Percentiles rank a stretch among this genome's conserved stretches.
phyloP scores from a whole-genome alignment of 1,139 yeast genomes.

The Pichiaceae sp. region DNA sequence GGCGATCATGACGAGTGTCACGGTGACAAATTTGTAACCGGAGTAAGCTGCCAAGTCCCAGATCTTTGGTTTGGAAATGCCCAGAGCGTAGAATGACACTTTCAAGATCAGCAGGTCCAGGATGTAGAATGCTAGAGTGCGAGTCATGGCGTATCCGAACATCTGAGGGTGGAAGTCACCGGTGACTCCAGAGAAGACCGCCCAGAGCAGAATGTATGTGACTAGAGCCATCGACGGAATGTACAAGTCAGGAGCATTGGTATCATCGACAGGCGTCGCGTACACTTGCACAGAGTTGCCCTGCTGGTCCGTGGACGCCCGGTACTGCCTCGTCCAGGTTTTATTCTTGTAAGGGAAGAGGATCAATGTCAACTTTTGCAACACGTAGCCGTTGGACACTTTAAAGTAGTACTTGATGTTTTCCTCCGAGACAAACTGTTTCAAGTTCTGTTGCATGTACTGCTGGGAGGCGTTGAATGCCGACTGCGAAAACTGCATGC shows the following conservation, averaged over 20 bases:
- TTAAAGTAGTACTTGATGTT: constrained; percentile 81
- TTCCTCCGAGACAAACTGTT: constrained; percentile 39
- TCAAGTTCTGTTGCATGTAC: constrained; percentile 65
- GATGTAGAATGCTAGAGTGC: constrained; percentile 75
- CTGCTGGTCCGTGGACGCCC: constrained; percentile 16
- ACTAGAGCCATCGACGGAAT: constrained; percentile 91
- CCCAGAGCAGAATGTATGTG: constrained; percentile 80
- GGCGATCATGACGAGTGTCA: constrained; percentile 45
- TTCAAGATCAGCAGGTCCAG: constrained; percentile 59
- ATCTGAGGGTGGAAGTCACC: constrained; percentile 93
- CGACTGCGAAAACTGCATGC: constrained; percentile 80
- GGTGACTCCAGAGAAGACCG: constrained; percentile 75
- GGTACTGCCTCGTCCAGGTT: constrained; percentile 60
- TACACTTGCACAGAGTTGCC: constrained; percentile 34
- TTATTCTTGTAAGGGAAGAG: constrained; percentile 82
- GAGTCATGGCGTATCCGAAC: constrained; percentile 84
- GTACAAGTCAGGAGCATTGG: constrained; percentile 94
- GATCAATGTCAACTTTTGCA: constrained; percentile 63
- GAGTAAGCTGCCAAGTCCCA: constrained; percentile 86
- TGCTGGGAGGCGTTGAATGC: constrained; percentile 70
- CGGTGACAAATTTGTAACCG: constrained; percentile 90
- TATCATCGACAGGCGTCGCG: constrained; percentile 72
- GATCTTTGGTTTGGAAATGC: constrained; percentile 34
- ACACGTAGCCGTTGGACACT: constrained; percentile 82
- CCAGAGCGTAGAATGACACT: constrained; percentile 54